Percentiles rank a stretch among this genome's conserved stretches.
These are phyloP conservation scores for Paracorniculantispora psalliotae DNA, from an alignment of 2,329 filamentous ascomycete genomes.

Conservation along the genomic window DNA sequence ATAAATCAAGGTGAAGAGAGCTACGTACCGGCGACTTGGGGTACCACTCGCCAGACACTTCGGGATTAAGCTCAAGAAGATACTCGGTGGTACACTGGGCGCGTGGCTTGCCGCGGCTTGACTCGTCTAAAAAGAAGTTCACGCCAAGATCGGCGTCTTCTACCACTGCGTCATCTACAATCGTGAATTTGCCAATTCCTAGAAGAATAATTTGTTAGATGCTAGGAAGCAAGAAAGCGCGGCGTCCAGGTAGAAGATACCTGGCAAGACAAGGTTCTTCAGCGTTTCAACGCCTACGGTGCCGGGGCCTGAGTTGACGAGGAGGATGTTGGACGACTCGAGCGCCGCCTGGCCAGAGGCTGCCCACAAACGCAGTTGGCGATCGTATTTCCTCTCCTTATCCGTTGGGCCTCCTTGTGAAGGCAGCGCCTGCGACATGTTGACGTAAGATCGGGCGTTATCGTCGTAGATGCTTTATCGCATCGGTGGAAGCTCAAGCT, in stretches of 20 bases:
- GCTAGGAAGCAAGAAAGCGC: too few species aligned
- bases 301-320: conserved; percentile 83
- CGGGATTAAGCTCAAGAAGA: conserved; percentile 84
- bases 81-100: conserved; percentile 73
- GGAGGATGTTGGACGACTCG: conserved; percentile 84
- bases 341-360: conserved; percentile 85
- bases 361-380: conserved; percentile 92
- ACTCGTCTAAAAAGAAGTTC: conserved; percentile 92
- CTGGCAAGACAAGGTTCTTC: conserved; percentile 95
- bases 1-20: not conserved
- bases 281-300: conserved; percentile 85
- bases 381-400: conserved; percentile 79
- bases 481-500: not conserved
- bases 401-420: conserved; percentile 49
- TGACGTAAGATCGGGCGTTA: not conserved
- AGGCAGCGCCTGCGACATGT: conserved; percentile 27
- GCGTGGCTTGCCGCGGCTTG: conserved; percentile 68
- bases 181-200: conserved; percentile 87
- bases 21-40: conserved; percentile 41
- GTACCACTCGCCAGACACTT: conserved; percentile 73
- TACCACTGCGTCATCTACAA: conserved; percentile 77
- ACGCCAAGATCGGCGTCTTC: conserved; percentile 79
- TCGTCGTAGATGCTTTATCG: not conserved
- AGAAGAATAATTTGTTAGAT: not conserved
- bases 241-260: conserved; percentile 33